phyloP scores from a whole-genome alignment of 768 basidiomycete species.

The Lentinula detonsa region DNA sequence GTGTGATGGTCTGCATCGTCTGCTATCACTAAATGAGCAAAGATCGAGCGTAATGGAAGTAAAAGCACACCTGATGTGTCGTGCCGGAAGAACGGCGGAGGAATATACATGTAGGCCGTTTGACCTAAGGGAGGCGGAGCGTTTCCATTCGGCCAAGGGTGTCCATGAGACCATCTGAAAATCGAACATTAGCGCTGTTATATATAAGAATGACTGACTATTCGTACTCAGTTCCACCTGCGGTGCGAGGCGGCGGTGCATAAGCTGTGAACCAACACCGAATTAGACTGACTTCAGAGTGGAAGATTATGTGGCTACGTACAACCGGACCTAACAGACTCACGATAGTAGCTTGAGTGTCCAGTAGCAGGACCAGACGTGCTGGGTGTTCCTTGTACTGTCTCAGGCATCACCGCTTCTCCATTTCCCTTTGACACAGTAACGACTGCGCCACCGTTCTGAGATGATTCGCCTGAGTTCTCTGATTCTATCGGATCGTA shows the following conservation, averaged over 20 bases:
- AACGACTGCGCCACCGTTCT: constrained; percentile 48
- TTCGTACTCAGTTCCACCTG: neutral
- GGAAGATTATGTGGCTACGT: constrained; percentile 11
- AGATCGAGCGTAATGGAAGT: constrained; percentile 7
- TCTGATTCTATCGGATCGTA: constrained; percentile 41
- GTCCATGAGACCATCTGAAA: constrained; percentile 25
- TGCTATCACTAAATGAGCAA: neutral
- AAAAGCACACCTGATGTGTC: constrained; percentile 12
- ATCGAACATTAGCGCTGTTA: constrained; percentile 35
- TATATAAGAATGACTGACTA: constrained; percentile 23
- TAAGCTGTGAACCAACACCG: neutral
- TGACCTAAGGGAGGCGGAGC: constrained; percentile 25
- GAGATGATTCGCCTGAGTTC: constrained; percentile 37
- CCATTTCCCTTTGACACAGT: constrained; percentile 33
- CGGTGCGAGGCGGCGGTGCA: neutral
- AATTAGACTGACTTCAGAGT: neutral
- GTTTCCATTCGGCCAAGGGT: constrained; percentile 23
- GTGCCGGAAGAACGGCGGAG: constrained; percentile 45
- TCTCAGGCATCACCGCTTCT: constrained; percentile 19
- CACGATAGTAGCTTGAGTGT: constrained; percentile 61
- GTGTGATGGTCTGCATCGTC: neutral
- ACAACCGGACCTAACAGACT: constrained; percentile 42
- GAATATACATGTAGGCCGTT: constrained; percentile 27
- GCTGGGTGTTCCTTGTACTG: constrained; percentile 21
- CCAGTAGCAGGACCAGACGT: constrained; percentile 29